Conservation (phyloP, 768 basidiomycete species). For the Pleurotus eryngii region DNA sequence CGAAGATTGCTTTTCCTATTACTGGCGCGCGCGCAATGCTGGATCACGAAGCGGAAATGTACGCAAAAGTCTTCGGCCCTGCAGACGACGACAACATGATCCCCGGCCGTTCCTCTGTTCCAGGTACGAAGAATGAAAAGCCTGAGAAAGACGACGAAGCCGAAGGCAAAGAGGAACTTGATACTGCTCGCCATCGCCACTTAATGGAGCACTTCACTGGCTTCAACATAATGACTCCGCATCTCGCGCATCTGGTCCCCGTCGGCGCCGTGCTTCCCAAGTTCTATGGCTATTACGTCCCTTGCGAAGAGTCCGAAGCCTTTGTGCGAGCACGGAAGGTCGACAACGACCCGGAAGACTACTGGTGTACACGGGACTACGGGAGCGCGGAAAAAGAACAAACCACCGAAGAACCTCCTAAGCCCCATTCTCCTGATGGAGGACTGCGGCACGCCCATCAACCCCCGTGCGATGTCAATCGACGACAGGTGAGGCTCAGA, state of each 20-base stretch:
- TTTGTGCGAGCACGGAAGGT: background rate
- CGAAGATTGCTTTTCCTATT: slow-evolving; percentile 30
- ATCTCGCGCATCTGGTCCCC: slow-evolving; percentile 25
- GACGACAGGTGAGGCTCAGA: slow-evolving; percentile 11
- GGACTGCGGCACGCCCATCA: slow-evolving; percentile 39
- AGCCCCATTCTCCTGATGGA: slow-evolving; percentile 47
- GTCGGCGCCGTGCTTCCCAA: slow-evolving; percentile 43
- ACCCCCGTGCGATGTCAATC: slow-evolving; percentile 17
- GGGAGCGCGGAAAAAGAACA: background rate
- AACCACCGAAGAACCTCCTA: slow-evolving; percentile 7
- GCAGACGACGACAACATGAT: background rate
- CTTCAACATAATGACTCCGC: slow-evolving; percentile 26
- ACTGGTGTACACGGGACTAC: background rate
- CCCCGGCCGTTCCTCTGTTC: background rate
- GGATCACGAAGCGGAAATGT: slow-evolving; percentile 28
- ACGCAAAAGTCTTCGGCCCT: slow-evolving; percentile 19
- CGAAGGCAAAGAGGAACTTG: background rate
- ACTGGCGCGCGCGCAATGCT: slow-evolving; percentile 23
- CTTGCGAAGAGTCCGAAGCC: slow-evolving; percentile 12
- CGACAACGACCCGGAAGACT: background rate
- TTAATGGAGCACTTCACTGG: slow-evolving; percentile 32
- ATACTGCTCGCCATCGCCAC: slow-evolving; percentile 18
- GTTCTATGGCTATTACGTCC: slow-evolving; percentile 46
- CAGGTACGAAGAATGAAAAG: background rate
- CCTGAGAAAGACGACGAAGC: background rate